Evolutionary conservation across 345 rosid species (phyloP).

Genomic region (Triadica sebifera): DNA sequence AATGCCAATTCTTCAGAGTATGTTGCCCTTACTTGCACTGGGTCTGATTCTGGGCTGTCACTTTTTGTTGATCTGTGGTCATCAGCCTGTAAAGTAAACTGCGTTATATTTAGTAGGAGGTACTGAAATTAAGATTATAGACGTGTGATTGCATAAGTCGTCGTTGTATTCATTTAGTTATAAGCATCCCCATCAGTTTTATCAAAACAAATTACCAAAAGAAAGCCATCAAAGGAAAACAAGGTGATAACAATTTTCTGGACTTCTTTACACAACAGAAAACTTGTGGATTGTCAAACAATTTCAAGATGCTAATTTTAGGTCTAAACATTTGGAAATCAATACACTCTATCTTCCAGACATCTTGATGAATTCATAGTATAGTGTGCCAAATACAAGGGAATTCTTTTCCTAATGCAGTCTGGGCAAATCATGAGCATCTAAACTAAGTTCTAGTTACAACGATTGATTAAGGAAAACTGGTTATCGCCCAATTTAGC

Average conservation of each 20-base stretch:
- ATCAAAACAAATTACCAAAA: not conserved
- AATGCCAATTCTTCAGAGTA: slow-evolving; percentile 24
- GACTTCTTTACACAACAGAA: not conserved
- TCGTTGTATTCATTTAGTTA: no score
- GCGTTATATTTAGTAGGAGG: not conserved
- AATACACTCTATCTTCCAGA: not conserved
- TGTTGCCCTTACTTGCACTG: slow-evolving; percentile 22
- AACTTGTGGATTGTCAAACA: not conserved
- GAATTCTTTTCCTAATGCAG: not conserved
- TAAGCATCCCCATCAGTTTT: not conserved
- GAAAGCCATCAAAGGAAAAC: not conserved
- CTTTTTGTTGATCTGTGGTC: slow-evolving; percentile 19
- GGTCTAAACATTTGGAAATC: slow-evolving; percentile 13
- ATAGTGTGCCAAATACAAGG: not conserved
- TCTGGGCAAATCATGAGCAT: not conserved
- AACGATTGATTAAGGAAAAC: not conserved
- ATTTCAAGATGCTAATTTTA: not conserved
- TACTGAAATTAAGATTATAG: not conserved
- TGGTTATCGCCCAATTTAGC: not conserved
- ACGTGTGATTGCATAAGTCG: not conserved
- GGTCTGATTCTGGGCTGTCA: slow-evolving; percentile 21
- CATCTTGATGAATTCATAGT: not conserved
- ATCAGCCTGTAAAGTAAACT: slow-evolving; percentile 29
- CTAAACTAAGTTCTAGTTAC: not conserved
- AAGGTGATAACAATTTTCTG: not conserved